Percentiles rank a stretch among this genome's conserved stretches.
Conservation (phyloP, 1,139 yeast species). For the Pichia sp. region DNA sequence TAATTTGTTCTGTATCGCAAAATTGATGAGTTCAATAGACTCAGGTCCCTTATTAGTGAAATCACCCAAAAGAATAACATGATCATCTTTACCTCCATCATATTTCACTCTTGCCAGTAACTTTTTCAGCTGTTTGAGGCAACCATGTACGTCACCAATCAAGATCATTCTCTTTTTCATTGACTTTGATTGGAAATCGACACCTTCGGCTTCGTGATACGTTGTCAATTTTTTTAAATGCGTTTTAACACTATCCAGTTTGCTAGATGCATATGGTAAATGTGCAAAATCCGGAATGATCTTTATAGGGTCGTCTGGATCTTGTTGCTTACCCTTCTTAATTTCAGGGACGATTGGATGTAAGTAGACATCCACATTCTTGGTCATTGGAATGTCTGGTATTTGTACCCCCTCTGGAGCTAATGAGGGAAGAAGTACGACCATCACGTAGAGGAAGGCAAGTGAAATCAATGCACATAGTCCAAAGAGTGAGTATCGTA, state of each 20-base stretch:
- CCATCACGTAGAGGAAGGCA: constrained; percentile 23
- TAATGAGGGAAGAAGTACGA: constrained; percentile 24
- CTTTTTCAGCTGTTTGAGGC: constrained; percentile 44
- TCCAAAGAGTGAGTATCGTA: constrained; percentile 1
- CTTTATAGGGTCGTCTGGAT: constrained; percentile 22
- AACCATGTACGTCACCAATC: constrained; percentile 89
- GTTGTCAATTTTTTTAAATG: constrained; percentile 16
- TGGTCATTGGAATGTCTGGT: constrained; percentile 21
- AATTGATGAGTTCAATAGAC: constrained; percentile 62
- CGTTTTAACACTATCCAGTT: constrained; percentile 12
- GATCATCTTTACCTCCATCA: constrained; percentile 38
- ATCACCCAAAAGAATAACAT: constrained; percentile 74
- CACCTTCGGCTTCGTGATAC: constrained; percentile 1
- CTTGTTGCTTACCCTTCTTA: constrained; percentile 4
- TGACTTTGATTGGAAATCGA: background rate
- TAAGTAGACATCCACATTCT: constrained; percentile 17
- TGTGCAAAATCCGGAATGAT: constrained; percentile 19
- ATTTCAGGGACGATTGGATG: constrained; percentile 24
- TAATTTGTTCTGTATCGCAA: constrained; percentile 49
- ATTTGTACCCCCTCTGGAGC: constrained; percentile 26
- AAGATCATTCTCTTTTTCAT: constrained; percentile 44
- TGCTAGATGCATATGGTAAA: constrained; percentile 14
- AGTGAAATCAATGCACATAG: constrained; percentile 7
- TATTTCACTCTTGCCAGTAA: constrained; percentile 44
- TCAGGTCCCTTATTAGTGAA: constrained; percentile 81